Base-by-base conservation (phyloP, 2,329 filamentous ascomycete genomes). In the Pseudogymnoascus sp. region DNA sequence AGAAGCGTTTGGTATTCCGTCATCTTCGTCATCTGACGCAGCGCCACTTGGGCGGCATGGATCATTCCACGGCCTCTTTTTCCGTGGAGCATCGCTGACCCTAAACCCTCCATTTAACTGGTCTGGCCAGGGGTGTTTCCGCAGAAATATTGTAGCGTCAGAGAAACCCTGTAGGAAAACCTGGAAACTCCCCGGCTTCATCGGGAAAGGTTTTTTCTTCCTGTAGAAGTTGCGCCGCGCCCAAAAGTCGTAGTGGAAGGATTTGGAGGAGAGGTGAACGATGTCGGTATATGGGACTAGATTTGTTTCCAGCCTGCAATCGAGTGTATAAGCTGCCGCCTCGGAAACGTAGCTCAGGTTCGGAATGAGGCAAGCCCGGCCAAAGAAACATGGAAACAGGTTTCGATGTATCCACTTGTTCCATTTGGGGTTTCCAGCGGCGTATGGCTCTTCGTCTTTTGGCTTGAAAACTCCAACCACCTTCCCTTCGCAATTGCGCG, bases 371-470 rank as follows among this genome's bases (percentile, higher is more conserved):
- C 86, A 97, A 53, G 93, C 93, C 71, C 95, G 83, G 16, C 95
- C 95, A 71, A 99, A 99, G 76, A 91, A 97, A 78, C 96, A 99
- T 7, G 95, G 95, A 70, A 99, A 97, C 67, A 99, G 75, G 74
- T 99, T 99, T 67, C 95, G 84, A 75, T 99, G 95, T 78, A 99
- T 93, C 95, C 95, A 99, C 77, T 99, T 99, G 70, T 96, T 97
- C 93, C 93, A 97, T 75, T 99, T 99, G 5, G 95, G 95, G 73
- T 99, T 99, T 69, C 91, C 89, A 34, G 91, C 95, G 1, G 95
- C 95, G 73, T 97, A 99, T 0, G 95, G 95, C 75, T 99, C 96
- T 77, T 99, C 95, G 70, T 99, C 95, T 77, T 99, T 99, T 43
- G 95, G 95, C 75, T 99, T 99, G 79, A 99, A 99, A 3, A 99